These are phyloP conservation scores for Nemania diffusa DNA, from an alignment of 2,329 filamentous ascomycete species.

Conservation along the genomic window DNA sequence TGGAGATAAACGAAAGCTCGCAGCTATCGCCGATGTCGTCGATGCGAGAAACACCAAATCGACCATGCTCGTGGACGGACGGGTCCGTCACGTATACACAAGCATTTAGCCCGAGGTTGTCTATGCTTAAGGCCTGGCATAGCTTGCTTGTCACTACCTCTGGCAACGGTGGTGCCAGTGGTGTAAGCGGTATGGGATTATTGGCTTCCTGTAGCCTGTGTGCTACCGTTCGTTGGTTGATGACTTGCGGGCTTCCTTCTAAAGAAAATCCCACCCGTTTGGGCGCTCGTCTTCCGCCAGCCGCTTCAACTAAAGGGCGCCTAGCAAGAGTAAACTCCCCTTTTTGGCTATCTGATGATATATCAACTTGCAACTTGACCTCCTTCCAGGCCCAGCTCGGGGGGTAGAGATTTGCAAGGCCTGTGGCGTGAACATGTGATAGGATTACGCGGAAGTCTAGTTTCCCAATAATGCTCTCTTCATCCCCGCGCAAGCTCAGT, in stretches of 20 bases:
- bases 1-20: slow-evolving; percentile 3
- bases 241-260: not conserved
- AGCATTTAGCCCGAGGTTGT: not conserved
- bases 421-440: slow-evolving; percentile 1
- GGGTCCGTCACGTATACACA: slow-evolving; percentile 16
- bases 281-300: not conserved
- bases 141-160: not conserved
- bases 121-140: slow-evolving; percentile 15
- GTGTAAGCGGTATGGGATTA: not conserved
- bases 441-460: slow-evolving; percentile 11
- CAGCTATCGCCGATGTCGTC: not conserved
- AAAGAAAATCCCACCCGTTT: slow-evolving; percentile 1
- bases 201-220: not conserved
- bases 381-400: slow-evolving; percentile 11
- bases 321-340: not conserved
- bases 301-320: not conserved
- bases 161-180: too few relatives aligned
- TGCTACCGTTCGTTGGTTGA: not conserved
- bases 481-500: slow-evolving; percentile 1
- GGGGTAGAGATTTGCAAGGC: not conserved
- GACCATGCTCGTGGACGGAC: slow-evolving; percentile 5
- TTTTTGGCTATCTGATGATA: not conserved
- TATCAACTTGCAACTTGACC: slow-evolving; percentile 18
- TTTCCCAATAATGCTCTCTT: slow-evolving; percentile 18
- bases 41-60: slow-evolving; percentile 9